Conservation (phyloP, 116 monocot genomes). For the Cymodocea nodosa region DNA sequence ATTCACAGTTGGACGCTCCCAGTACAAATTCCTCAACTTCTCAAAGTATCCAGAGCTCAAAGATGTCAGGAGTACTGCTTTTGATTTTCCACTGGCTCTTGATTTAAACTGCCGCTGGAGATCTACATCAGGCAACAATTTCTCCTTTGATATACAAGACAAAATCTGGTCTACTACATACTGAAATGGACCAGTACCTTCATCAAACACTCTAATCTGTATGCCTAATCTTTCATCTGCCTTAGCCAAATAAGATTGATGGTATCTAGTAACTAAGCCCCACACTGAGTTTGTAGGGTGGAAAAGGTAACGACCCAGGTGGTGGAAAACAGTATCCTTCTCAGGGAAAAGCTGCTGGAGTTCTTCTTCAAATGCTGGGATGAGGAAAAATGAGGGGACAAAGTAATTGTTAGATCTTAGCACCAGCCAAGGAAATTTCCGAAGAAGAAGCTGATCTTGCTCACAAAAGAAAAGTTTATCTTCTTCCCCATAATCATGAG, state of each 20-base stretch:
- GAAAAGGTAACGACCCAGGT: conserved; percentile 31
- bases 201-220: conserved; percentile 27
- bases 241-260: conserved; percentile 21
- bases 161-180: conserved; percentile 24
- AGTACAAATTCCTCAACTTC: conserved; percentile 35
- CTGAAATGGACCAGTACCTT: conserved; percentile 9
- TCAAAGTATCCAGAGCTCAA: conserved; percentile 32
- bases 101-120: background rate
- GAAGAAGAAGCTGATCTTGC: conserved; percentile 17
- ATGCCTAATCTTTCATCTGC: conserved; percentile 21
- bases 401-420: conserved; percentile 25
- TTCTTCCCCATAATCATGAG: conserved; percentile 20
- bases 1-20: conserved; percentile 24
- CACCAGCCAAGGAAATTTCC: conserved; percentile 21
- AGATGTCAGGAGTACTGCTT: conserved; percentile 41
- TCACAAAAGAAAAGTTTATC: conserved; percentile 35
- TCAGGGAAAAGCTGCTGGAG: conserved; percentile 21
- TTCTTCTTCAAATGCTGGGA: conserved; percentile 21
- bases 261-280: conserved; percentile 28
- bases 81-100: conserved; percentile 11
- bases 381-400: conserved; percentile 22
- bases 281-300: conserved; percentile 26
- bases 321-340: conserved; percentile 35
- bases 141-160: conserved; percentile 12
- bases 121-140: conserved; percentile 20